Base-by-base conservation (phyloP, 306 rosid species). In the Cicer cuneatum region DNA sequence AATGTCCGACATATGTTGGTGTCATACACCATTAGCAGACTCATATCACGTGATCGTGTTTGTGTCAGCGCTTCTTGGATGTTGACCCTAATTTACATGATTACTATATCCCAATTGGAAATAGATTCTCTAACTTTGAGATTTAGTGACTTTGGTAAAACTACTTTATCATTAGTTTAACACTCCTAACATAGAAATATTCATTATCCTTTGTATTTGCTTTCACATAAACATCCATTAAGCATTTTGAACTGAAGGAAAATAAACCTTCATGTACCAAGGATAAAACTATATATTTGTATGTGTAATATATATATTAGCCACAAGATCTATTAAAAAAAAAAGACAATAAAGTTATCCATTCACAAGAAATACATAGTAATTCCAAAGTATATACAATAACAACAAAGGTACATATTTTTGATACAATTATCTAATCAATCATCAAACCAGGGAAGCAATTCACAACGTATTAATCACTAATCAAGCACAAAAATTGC, bases 61-160 rank as follows among this genome's bases (percentile, higher is more conserved):
- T 29, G 35, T 4, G 35, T 3, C 35, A 4, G 35, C 0, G 5
- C 7, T 40, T 53, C 11, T 43, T 29, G 35, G 40, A 76, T 10
- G 48, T 39, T 11, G 33, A 71, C 10, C 18, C 71, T 38, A 48
- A 59, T 51, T 42, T 46, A 66, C 11, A 77, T 12, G 59, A 52
- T 52, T 16, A 52, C 14, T 48, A 48, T 48, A 15, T 41, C 45
- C 45, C 45, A 41, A 41, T 8, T 7, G 2, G 45, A 41, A 41
- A 41, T 9, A 41, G 45, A 41, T 7, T 41, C 45, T 41, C 45
- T 41, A 41, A 41, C 45, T 41, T 41, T 41, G 45, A 29, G 35
- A 29, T 29, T 29, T 41, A 9, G 45, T 41, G 45, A 7, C 59
- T 58, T 14, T 7, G 51, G 51, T 10, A 54, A 19, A 41, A 52